Conservation (phyloP, 2,329 filamentous ascomycete genomes). For the Penicillium sp. region DNA sequence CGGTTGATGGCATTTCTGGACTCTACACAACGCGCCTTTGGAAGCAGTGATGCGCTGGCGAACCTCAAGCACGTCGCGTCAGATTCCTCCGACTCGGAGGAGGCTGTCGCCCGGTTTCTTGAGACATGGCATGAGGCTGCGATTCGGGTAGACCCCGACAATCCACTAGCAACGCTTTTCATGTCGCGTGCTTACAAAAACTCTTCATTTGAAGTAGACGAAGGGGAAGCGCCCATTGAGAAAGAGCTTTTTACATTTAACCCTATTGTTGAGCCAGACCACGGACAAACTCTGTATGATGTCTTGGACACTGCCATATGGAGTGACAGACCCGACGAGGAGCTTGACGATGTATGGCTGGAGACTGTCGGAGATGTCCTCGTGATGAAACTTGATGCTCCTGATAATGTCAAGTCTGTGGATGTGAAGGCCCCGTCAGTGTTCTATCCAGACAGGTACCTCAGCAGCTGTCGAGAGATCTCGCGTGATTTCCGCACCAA, state of each 20-base stretch:
- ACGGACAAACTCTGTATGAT: constrained; percentile 49
- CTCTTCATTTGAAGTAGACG: constrained; percentile 22
- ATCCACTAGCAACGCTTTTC: constrained; percentile 43
- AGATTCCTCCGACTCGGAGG: constrained; percentile 33
- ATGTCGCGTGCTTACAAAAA: constrained; percentile 44
- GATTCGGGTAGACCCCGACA: constrained; percentile 38
- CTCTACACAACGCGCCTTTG: constrained; percentile 54
- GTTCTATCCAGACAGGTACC: constrained; percentile 58
- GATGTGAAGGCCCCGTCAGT: constrained; percentile 50
- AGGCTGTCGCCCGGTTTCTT: constrained; percentile 44
- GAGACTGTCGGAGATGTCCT: constrained; percentile 51
- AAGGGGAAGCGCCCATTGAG: constrained; percentile 27
- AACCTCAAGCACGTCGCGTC: constrained; percentile 37
- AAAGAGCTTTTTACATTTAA: constrained; percentile 40
- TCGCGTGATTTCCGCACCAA: constrained; percentile 45
- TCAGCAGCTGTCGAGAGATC: constrained; percentile 47
- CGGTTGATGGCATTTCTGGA: constrained; percentile 59
- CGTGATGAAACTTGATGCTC: constrained; percentile 44
- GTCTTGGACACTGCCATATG: constrained; percentile 50
- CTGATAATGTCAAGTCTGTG: constrained; percentile 33
- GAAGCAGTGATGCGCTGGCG: constrained; percentile 50
- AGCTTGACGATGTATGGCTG: constrained; percentile 45
- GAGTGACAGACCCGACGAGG: constrained; percentile 37
- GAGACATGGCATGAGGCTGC: constrained; percentile 48
- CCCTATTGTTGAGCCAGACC: constrained; percentile 34